phyloP scores from a whole-genome alignment of 2,329 filamentous ascomycete species.

The Zasmidium citrigriseum region DNA sequence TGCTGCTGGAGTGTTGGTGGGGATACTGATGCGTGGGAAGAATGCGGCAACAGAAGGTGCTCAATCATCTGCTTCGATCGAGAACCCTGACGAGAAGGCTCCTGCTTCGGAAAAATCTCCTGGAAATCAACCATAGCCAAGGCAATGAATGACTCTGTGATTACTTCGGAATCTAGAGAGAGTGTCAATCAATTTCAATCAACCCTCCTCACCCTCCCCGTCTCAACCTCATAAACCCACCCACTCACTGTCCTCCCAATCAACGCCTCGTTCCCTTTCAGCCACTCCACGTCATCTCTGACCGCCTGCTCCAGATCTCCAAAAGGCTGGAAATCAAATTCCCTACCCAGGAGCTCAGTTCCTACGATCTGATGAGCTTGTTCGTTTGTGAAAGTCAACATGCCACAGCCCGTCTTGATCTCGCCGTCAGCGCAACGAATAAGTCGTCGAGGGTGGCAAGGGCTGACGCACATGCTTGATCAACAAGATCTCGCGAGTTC shows the following conservation, averaged over 20 bases:
- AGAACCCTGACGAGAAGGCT: too few species aligned
- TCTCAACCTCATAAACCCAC: constrained; percentile 79
- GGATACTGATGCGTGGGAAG: background rate
- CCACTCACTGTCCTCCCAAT: constrained; percentile 66
- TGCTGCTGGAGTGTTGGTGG: background rate
- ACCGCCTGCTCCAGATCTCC: constrained; percentile 65
- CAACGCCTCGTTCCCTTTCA: constrained; percentile 62
- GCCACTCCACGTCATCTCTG: constrained; percentile 63
- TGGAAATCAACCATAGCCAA: too few species aligned
- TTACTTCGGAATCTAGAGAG: too few species aligned
- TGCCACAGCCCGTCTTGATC: constrained; percentile 72
- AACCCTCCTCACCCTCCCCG: constrained; percentile 60
- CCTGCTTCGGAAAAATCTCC: too few species aligned
- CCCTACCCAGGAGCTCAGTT: constrained; percentile 47
- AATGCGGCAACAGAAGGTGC: background rate
- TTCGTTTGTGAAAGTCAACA: constrained; percentile 67
- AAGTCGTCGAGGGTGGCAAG: background rate
- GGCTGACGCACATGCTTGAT: constrained; percentile 53
- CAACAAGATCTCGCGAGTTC: constrained; percentile 72
- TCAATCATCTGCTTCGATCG: too few species aligned
- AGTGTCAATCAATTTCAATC: too few species aligned
- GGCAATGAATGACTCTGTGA: too few species aligned
- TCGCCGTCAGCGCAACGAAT: constrained; percentile 36
- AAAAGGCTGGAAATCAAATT: constrained; percentile 65
- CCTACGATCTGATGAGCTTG: constrained; percentile 58